These are phyloP conservation scores for Beta macrorhiza DNA, from an alignment of 179 eudicot genomes.

Conservation along the genomic window DNA sequence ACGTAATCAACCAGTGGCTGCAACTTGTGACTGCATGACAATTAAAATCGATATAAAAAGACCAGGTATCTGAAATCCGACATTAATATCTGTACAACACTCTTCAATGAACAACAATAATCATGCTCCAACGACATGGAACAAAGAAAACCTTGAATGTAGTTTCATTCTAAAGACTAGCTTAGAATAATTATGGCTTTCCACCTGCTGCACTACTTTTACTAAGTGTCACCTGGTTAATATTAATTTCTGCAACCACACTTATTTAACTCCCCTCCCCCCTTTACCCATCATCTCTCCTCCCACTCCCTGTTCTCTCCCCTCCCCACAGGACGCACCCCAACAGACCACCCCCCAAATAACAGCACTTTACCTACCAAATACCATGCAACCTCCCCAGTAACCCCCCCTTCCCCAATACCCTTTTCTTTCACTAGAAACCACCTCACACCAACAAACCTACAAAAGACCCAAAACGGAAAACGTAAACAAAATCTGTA, in stretches of 20 bases:
- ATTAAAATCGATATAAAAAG: not conserved
- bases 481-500: no score
- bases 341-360: not conserved
- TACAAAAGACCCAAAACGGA: not conserved
- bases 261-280: not conserved
- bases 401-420: not conserved
- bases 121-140: not conserved
- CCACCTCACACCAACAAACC: not conserved
- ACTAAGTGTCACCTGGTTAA: no score
- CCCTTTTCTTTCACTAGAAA: not conserved
- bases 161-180: not conserved
- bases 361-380: not conserved
- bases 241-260: not conserved
- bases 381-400: not conserved
- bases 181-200: not conserved
- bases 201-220: not conserved
- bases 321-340: not conserved
- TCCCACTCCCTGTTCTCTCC: not conserved
- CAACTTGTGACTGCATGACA: slow-evolving; percentile 63
- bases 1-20: slow-evolving; percentile 76
- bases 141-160: not conserved
- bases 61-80: not conserved
- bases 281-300: not conserved
- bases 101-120: not conserved
- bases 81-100: not conserved